phyloP scores from a whole-genome alignment of 2,329 filamentous ascomycete genomes.

The Aureobasidium sp. region DNA sequence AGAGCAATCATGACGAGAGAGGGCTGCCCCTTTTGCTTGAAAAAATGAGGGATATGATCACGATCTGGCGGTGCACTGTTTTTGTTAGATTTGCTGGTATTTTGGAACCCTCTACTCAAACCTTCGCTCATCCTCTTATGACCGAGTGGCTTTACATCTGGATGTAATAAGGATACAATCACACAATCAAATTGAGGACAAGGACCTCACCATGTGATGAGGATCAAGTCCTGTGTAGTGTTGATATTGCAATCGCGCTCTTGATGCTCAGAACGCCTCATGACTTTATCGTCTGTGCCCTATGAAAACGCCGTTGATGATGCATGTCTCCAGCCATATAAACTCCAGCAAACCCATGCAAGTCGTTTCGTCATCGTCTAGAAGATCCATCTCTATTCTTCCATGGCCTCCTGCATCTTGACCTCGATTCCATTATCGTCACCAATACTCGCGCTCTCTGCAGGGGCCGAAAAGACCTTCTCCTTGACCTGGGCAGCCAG shows the following conservation, averaged over 20 bases:
- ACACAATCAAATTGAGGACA: too few species aligned
- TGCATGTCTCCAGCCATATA: neutral
- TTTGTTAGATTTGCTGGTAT: too few species aligned
- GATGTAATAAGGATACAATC: too few species aligned
- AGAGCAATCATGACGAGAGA: too few species aligned
- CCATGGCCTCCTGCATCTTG: conserved; percentile 18
- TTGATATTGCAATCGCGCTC: neutral
- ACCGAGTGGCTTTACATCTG: too few species aligned
- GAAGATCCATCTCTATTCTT: neutral
- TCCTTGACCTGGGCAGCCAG: conserved; percentile 56
- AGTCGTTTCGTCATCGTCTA: conserved; percentile 11
- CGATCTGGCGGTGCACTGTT: too few species aligned
- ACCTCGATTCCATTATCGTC: conserved; percentile 12
- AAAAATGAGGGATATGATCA: too few species aligned
- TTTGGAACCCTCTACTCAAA: too few species aligned
- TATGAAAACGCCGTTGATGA: conserved; percentile 4
- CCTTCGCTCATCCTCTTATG: too few species aligned
- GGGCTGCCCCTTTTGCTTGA: too few species aligned
- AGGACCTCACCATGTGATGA: too few species aligned
- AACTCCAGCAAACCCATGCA: conserved; percentile 8
- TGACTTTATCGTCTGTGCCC: neutral
- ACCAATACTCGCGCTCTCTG: conserved; percentile 14
- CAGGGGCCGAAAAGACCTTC: conserved; percentile 44
- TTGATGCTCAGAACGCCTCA: neutral
- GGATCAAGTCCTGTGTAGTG: neutral